A percentile compares a stretch with the other conserved stretches of the same genome.
Evolutionary conservation across 78 protist species (phyloP).

Genomic region (Dictyostelium purpureum): DNA sequence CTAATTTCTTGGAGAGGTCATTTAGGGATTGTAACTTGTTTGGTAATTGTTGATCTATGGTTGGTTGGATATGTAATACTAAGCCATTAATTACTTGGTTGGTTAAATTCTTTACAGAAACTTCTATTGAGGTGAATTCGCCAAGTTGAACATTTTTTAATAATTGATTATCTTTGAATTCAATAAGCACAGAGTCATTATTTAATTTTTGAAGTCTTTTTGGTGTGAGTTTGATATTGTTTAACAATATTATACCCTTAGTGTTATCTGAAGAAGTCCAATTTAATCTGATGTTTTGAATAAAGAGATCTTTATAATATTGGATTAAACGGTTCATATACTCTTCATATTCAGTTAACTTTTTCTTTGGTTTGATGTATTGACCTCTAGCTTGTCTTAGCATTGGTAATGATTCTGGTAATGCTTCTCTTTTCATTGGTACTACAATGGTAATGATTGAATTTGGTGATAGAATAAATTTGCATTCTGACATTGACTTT

Average conservation of each 20-base stretch:
- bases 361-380: conserved; percentile 79
- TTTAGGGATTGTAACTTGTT: too few species aligned
- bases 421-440: conserved; percentile 72
- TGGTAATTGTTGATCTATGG: background rate
- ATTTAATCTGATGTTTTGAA: conserved; percentile 24
- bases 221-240: conserved; percentile 34
- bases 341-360: conserved; percentile 70
- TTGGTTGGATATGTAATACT: conserved; percentile 55
- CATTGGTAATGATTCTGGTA: conserved; percentile 69
- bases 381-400: conserved; percentile 73
- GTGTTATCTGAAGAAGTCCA: conserved; percentile 66
- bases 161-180: conserved; percentile 29
- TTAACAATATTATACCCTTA: conserved; percentile 17
- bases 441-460: conserved; percentile 28
- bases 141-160: conserved; percentile 19
- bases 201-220: conserved; percentile 49
- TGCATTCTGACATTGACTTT: background rate
- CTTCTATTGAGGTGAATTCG: conserved; percentile 16
- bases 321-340: conserved; percentile 60
- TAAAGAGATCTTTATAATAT: conserved; percentile 60
- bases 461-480: conserved; percentile 58
- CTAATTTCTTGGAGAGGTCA: conserved; percentile 1
- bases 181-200: conserved; percentile 24
- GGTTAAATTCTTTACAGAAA: conserved; percentile 29
- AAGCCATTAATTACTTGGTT: conserved; percentile 25